These are phyloP conservation scores for Trichoderma atrobrunneum DNA, from an alignment of 2,329 filamentous ascomycete genomes.

Conservation along the genomic window DNA sequence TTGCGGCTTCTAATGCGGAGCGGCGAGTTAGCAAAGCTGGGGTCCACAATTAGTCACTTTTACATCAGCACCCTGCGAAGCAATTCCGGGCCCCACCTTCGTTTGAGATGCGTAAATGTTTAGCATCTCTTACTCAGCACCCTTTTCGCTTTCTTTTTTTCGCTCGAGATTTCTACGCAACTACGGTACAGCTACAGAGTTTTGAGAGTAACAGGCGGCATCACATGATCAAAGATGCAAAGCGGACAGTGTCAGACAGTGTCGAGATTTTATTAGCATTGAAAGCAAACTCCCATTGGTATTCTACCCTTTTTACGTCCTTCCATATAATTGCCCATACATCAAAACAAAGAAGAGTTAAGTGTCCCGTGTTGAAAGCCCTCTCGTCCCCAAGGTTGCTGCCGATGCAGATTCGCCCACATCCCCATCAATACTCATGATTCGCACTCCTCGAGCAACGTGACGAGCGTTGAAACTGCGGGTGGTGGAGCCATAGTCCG, in stretches of 20 bases:
- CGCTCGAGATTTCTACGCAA: not conserved
- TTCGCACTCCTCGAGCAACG: not conserved
- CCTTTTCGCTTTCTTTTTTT: not conserved
- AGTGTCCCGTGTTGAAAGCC: not conserved
- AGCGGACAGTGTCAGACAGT: not conserved
- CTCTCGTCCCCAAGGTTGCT: not conserved
- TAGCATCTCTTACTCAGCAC: conserved; percentile 1
- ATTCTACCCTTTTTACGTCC: conserved; percentile 19
- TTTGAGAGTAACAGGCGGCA: not conserved
- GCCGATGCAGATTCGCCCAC: not conserved
- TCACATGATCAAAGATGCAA: conserved; percentile 4
- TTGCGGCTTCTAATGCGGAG: not conserved
- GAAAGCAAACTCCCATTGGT: conserved; percentile 18
- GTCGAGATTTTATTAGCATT: not conserved
- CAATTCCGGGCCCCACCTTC: not conserved
- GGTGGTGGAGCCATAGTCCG: not conserved
- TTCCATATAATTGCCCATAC: conserved; percentile 18
- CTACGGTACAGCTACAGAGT: not conserved
- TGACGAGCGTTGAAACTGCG: not conserved
- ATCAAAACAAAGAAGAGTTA: conserved; percentile 17
- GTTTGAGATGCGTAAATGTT: not conserved
- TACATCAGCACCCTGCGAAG: conserved; percentile 27
- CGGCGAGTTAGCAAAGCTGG: not conserved
- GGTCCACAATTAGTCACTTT: conserved; percentile 28
- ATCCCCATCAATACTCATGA: not conserved